Conservation (phyloP, 106 monocot species). For the Alisma plantagoaquatica region DNA sequence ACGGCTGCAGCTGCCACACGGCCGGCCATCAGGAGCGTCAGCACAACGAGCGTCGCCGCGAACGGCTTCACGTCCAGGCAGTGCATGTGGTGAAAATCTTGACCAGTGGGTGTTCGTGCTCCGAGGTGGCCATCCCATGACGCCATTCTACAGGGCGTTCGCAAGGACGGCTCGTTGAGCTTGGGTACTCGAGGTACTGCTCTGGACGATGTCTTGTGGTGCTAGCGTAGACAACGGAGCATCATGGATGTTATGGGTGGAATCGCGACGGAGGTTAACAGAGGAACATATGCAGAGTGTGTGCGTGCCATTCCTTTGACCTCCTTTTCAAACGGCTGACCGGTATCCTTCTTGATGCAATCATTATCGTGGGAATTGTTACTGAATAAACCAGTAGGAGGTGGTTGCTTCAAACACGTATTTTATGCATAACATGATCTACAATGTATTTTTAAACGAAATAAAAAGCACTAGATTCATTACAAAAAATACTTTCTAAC, state of each 20-base stretch:
- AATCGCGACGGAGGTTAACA: conserved; percentile 20
- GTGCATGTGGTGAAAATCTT: conserved; percentile 31
- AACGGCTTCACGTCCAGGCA: conserved; percentile 69
- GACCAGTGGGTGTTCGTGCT: conserved; percentile 52
- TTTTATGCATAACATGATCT: too few species aligned
- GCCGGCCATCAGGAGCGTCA: conserved; percentile 56
- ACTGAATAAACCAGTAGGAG: too few species aligned
- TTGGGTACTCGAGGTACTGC: conserved; percentile 54
- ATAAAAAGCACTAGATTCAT: too few species aligned
- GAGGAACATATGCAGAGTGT: conserved; percentile 58
- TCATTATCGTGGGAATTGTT: too few species aligned
- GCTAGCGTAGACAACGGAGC: conserved; percentile 31
- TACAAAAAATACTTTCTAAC: too few species aligned
- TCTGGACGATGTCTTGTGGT: too few species aligned
- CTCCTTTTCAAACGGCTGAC: too few species aligned
- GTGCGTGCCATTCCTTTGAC: too few species aligned
- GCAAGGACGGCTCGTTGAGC: conserved; percentile 52
- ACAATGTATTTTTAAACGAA: too few species aligned
- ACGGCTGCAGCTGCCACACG: conserved; percentile 74
- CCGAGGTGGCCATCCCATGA: conserved; percentile 61
- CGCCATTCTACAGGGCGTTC: conserved; percentile 84
- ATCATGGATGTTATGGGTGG: conserved; percentile 40
- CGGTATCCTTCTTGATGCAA: too few species aligned
- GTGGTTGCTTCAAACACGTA: too few species aligned
- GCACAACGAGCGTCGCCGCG: conserved; percentile 39